Evolutionary conservation across 345 rosid genomes (phyloP).

Genomic region (Linum tenue): DNA sequence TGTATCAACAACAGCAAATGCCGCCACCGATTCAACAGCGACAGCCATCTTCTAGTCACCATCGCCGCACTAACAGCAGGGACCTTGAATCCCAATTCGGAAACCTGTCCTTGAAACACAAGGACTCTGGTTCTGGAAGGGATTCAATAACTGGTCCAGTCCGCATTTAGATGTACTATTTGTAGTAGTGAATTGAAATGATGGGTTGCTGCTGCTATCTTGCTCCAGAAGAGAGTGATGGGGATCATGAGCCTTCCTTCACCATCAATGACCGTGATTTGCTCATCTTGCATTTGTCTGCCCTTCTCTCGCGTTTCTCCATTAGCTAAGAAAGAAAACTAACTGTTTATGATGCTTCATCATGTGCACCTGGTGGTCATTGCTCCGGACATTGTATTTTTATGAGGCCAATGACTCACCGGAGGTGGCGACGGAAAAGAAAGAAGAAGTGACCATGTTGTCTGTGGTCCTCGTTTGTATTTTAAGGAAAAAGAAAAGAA

Average conservation of each 20-base stretch:
- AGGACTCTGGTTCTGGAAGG: constrained; percentile 51
- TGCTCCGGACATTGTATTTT: constrained; percentile 25
- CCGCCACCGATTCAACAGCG: constrained; percentile 34
- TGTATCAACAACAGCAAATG: constrained; percentile 67
- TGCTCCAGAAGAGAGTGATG: constrained; percentile 18
- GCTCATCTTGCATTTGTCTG: constrained; percentile 13
- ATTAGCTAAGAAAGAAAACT: constrained; percentile 18
- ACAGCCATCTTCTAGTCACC: constrained; percentile 49
- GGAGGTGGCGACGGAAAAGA: constrained; percentile 57
- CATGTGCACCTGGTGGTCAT: constrained; percentile 61
- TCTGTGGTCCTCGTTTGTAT: not conserved
- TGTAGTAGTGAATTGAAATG: constrained; percentile 13
- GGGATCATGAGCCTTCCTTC: constrained; percentile 19
- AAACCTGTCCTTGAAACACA: constrained; percentile 64
- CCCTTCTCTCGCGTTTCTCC: constrained; percentile 13
- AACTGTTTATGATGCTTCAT: constrained; percentile 10
- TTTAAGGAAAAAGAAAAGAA: too few species aligned
- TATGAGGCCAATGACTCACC: constrained; percentile 43
- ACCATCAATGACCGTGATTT: constrained; percentile 18
- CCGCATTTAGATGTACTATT: constrained; percentile 37
- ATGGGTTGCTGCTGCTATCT: constrained; percentile 15
- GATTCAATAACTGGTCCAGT: constrained; percentile 58
- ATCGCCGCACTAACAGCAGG: constrained; percentile 57
- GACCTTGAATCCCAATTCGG: constrained; percentile 88
- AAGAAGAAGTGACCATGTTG: constrained; percentile 7